Base-by-base conservation (phyloP, 768 basidiomycete genomes). In the Fistulinella prunicolor region DNA sequence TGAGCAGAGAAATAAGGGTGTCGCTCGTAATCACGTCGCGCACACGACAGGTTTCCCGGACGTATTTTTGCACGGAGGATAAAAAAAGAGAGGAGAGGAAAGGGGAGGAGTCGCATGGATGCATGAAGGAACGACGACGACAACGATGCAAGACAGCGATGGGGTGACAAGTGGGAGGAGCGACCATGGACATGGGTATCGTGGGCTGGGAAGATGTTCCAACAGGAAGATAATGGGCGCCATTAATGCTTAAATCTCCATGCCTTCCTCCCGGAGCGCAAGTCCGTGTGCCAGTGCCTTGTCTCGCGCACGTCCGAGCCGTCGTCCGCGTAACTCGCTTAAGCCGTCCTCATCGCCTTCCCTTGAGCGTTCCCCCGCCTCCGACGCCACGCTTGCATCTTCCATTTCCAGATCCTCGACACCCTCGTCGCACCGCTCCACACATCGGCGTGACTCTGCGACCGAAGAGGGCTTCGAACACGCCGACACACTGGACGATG, bases 351-450 rank as follows among this genome's bases (percentile, higher is more conserved):
- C 51, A 2, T 26, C 47, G 2, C 36, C 13, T 2, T 46, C 45
- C 42, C 42, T 54, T 34, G 37, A 38, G 38, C 36, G 41, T 1
- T 55, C 57, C 17, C 34, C n/a, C 3, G 6, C 32, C 8, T 54
- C 49, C 17, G 44, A 44, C 6, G 8, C 30, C 20, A 43, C 28
- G 6, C 35, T 42, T 8, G 16, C 37, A 9, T 53, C 54, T 8
- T 56, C 57, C 59, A 61, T 61, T 7, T 62, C 59, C 24, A 62
- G 17, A 29, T 60, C 59, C 3, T 56, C 44, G 1, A 14, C 19
- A 17, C 29, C 8, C 3, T 44, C 51, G 17, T 35, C 26, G n/a
- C 42, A 41, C 5, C 17, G 58, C 21, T 41, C 34, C 8, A 19
- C n/a, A 23, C 10, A n/a, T 1, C 45, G 19, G 21, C 37, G 42